Evolutionary conservation across 2,329 filamentous ascomycete genomes (phyloP).

Genomic region (Penicillium expansum): DNA sequence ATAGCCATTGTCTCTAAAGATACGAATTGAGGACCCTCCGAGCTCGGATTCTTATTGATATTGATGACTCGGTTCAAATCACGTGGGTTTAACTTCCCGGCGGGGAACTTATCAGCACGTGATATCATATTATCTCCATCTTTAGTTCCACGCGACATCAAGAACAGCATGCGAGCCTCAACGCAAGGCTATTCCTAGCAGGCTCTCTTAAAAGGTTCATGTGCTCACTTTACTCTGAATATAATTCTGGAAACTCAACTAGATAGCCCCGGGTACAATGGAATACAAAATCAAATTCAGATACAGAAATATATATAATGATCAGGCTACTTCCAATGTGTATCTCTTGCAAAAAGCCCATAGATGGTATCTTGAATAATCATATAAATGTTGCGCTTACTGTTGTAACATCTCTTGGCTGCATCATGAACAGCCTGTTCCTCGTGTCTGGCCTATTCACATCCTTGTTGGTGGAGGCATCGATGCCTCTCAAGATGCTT

Average conservation of each 20-base stretch:
- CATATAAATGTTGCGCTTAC: neutral
- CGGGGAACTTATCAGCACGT: slow-evolving; percentile 18
- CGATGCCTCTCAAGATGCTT: neutral
- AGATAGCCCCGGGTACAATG: too few relatives aligned
- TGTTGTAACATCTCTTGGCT: neutral
- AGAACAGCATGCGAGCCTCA: neutral
- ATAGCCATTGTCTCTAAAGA: slow-evolving; percentile 35
- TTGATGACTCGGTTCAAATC: slow-evolving; percentile 14
- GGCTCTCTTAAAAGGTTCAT: neutral
- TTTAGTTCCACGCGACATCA: neutral
- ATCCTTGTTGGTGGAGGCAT: neutral
- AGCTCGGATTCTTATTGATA: neutral
- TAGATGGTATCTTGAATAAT: too few relatives aligned
- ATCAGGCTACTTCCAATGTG: neutral
- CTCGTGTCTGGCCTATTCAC: neutral
- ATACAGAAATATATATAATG: too few relatives aligned
- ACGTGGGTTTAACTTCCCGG: slow-evolving; percentile 19
- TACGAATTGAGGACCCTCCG: neutral
- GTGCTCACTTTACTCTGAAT: neutral
- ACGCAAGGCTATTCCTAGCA: neutral
- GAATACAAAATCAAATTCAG: too few relatives aligned
- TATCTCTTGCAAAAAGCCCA: too few relatives aligned
- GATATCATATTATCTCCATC: neutral
- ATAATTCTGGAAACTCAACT: too few relatives aligned
- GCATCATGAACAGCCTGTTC: neutral